These are phyloP conservation scores for Solanum sitiens DNA, from an alignment of 257 asterid genomes.

Conservation along the genomic window DNA sequence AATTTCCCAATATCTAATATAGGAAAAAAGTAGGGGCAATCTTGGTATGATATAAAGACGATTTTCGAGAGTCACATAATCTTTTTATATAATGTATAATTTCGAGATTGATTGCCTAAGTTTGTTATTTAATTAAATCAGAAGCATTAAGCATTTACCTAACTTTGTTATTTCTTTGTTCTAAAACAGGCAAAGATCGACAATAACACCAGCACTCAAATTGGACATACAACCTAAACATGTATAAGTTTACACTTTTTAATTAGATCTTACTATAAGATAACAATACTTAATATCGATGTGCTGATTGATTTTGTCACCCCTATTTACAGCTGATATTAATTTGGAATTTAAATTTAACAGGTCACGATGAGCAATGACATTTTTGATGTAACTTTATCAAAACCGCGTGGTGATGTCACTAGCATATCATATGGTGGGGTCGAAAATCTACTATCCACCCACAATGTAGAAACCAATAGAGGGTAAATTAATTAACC, in stretches of 20 bases:
- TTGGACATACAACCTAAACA: background rate
- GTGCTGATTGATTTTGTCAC: background rate
- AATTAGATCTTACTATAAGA: background rate
- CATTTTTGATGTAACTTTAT: slow-evolving; percentile 24
- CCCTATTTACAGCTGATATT: fast-evolving
- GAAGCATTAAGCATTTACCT: background rate
- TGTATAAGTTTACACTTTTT: background rate
- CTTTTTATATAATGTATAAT: background rate
- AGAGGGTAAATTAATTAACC: slow-evolving; percentile 31
- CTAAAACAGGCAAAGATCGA: background rate
- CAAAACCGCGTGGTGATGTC: slow-evolving; percentile 34
- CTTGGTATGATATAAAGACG: background rate
- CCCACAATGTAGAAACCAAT: slow-evolving; percentile 13
- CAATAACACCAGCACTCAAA: background rate
- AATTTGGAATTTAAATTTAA: background rate
- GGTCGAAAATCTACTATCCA: slow-evolving; percentile 30
- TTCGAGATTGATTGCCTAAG: background rate
- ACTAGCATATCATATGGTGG: slow-evolving; percentile 29
- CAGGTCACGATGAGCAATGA: slow-evolving; percentile 40
- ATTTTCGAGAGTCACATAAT: background rate
- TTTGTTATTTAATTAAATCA: background rate
- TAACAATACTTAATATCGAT: background rate
- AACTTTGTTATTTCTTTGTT: background rate
- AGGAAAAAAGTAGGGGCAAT: background rate
- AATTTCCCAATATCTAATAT: background rate